These are phyloP conservation scores for Adenanthera pavonina DNA, from an alignment of 306 rosid species.

Conservation along the genomic window DNA sequence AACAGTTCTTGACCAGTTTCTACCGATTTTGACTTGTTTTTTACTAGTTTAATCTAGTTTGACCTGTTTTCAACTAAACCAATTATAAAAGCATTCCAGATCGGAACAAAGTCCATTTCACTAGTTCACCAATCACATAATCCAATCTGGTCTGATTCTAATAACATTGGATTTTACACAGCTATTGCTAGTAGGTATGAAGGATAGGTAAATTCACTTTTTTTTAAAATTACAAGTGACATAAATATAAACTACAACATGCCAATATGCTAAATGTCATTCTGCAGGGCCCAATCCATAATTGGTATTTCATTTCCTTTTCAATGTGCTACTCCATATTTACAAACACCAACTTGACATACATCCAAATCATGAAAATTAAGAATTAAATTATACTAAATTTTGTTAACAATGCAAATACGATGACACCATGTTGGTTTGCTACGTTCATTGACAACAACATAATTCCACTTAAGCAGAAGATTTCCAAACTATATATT, in stretches of 20 bases:
- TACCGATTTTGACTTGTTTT: background rate
- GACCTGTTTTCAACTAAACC: background rate
- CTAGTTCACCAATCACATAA: no score
- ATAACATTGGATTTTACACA: background rate
- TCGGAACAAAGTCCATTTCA: background rate
- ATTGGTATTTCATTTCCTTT: slow-evolving; percentile 17
- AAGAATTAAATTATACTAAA: background rate
- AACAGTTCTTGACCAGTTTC: background rate
- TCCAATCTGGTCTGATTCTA: background rate
- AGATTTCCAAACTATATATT: background rate
- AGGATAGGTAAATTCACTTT: background rate
- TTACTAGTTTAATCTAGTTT: background rate
- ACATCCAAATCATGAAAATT: background rate
- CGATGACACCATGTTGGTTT: background rate
- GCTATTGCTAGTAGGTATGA: background rate
- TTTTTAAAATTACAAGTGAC: background rate
- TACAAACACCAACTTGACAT: background rate
- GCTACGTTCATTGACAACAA: background rate
- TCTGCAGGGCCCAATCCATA: background rate
- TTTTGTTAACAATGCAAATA: background rate
- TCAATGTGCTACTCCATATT: background rate
- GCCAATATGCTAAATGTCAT: background rate
- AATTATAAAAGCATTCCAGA: no score
- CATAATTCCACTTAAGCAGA: background rate
- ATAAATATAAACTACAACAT: background rate